A percentile compares a stretch with the other conserved stretches of the same genome.
Evolutionary conservation across 371 early-diverging fungal genomes (phyloP).

Genomic region (Mortierella sp.): DNA sequence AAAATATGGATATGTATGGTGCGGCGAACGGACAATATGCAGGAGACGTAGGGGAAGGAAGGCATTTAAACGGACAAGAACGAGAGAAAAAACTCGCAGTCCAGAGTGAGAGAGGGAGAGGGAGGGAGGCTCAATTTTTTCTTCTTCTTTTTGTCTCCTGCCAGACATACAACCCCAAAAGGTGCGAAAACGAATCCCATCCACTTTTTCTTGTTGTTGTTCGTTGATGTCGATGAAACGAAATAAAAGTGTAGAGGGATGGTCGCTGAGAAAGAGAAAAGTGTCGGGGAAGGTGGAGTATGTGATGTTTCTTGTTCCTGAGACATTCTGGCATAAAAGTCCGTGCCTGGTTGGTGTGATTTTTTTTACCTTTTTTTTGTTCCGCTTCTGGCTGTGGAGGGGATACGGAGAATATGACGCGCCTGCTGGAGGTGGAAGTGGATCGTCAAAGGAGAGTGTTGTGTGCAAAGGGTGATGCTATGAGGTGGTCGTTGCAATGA

Average conservation of each 20-base stretch:
- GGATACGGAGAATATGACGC: neutral
- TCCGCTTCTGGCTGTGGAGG: neutral
- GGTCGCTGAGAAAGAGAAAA: neutral
- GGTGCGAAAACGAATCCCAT: neutral
- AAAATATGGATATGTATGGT: neutral
- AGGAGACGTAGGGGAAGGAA: constrained; percentile 1
- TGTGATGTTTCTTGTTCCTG: constrained; percentile 10
- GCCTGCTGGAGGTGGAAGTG: neutral
- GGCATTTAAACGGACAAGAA: neutral
- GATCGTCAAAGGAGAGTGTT: neutral
- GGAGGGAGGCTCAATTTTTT: neutral
- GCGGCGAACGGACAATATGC: neutral
- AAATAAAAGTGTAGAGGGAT: neutral
- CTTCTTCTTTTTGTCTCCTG: neutral
- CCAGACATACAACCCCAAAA: neutral
- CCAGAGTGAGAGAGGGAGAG: neutral
- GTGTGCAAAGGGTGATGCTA: neutral
- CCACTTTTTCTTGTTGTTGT: neutral
- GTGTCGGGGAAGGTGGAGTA: neutral
- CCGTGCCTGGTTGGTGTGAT: constrained; percentile 5
- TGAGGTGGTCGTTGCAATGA: constrained; percentile 1
- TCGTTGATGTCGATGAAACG: neutral
- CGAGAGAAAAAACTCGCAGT: neutral
- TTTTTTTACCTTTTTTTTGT: neutral
- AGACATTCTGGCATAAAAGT: neutral